Evolutionary conservation across 805 yeast genomes (phyloP), one percentile per base, ranked within the genome.

Genomic region (Myxozyma nipponensis): DNA sequence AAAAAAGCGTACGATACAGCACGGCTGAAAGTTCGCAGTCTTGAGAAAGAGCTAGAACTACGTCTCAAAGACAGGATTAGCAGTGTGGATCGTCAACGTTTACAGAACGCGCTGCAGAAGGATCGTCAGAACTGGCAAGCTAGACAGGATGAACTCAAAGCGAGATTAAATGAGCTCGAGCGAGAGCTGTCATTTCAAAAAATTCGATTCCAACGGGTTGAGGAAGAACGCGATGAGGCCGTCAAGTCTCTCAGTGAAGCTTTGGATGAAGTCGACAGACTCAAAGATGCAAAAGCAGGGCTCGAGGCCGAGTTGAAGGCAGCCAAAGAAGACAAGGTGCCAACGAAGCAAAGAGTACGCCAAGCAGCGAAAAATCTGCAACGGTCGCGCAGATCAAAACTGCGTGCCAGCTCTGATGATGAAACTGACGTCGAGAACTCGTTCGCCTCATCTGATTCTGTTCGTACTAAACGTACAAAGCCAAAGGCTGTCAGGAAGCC

Each of bases 171-270:
- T 17, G 19, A 39, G 7, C 39, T 54, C 4, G 46, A 54, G 42
- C 38, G 42, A 2, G 49, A 53, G 6, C 28, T 48, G 19, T 22
- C 43, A 5, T 17, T 44, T 21, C 53, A 54, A 32, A 37, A 18
- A 18, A 18, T 30, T 9, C 21, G 47, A 18, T 35, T 42, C 17
- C 25, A 25, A 26, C 39, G 44, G 10, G 39, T 52, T 10, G 56
- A 54, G 39, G 50, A 42, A n/a, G 58, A 54, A 39, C 49, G 54
- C 17, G 41, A 44, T 22, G 48, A 44, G 10, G 53, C 57, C 3
- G 32, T 44, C 30, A 48, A 18, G 38, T 32, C 46, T 5, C 34
- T 54, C 19, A 10, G 38, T 10, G 39, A 50, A 7, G 46, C 42
- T 13, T 19, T 44, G 35, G 47, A 44, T 21, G 46, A 42, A 26